Evolutionary conservation across 345 rosid species (phyloP).

Genomic region (Euphorbia peplus): DNA sequence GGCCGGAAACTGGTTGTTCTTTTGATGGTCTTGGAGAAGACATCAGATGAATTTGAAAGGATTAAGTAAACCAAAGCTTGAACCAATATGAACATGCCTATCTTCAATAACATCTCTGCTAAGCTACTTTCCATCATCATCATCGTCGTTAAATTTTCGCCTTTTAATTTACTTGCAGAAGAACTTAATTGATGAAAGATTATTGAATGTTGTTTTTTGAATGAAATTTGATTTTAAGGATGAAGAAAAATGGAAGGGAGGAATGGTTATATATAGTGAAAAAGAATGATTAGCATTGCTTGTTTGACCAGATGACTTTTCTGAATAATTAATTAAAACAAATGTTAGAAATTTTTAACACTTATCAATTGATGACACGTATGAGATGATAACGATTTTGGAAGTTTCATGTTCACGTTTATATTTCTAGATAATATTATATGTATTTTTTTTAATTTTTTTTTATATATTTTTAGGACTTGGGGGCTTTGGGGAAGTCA

Average conservation of each 20-base stretch:
- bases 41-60: conserved; percentile 51
- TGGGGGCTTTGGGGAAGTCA: neutral
- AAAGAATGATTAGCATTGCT: neutral
- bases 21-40: conserved; percentile 43
- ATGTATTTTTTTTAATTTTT: too few relatives aligned
- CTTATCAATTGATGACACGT: neutral
- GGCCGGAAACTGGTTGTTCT: conserved; percentile 42
- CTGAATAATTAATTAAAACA: neutral
- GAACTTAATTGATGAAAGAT: too few relatives aligned
- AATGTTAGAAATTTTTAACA: neutral
- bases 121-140: conserved; percentile 37
- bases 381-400: neutral
- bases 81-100: conserved; percentile 39
- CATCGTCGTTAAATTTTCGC: too few relatives aligned
- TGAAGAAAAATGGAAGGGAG: neutral
- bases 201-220: too few relatives aligned
- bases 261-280: neutral
- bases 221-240: too few relatives aligned
- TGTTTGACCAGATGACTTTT: neutral
- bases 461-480: too few relatives aligned
- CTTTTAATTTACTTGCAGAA: too few relatives aligned
- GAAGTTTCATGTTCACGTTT: neutral
- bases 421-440: too few relatives aligned
- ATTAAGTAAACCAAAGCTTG: conserved; percentile 65
- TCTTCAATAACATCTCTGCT: conserved; percentile 44